These are phyloP conservation scores for Tylopilus plumbeoviolaceoides DNA, from an alignment of 768 basidiomycete species.

Conservation along the genomic window DNA sequence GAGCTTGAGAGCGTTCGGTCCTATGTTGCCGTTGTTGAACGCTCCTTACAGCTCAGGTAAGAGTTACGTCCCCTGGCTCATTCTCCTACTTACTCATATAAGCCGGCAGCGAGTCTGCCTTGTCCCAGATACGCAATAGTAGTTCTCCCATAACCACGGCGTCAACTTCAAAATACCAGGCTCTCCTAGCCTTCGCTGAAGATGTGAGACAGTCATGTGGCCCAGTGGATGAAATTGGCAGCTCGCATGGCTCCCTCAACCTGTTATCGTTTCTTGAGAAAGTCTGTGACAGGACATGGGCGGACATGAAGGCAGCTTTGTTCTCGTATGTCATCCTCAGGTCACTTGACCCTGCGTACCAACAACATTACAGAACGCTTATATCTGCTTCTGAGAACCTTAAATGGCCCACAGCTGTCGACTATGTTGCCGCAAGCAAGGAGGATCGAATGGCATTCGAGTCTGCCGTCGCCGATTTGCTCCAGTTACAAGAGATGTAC, in stretches of 20 bases:
- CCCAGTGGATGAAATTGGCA: conserved; percentile 41
- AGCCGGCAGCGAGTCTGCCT: conserved; percentile 50
- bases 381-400: conserved; percentile 64
- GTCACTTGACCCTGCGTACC: neutral
- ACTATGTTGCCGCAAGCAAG: conserved; percentile 50
- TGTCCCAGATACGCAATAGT: conserved; percentile 45
- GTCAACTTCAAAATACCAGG: conserved; percentile 54
- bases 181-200: conserved; percentile 57
- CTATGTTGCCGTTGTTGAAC: conserved; percentile 74
- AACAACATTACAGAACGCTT: conserved; percentile 47
- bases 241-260: conserved; percentile 49
- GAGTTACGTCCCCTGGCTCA: conserved; percentile 12
- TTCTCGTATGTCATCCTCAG: conserved; percentile 47
- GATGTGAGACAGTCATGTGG: conserved; percentile 44
- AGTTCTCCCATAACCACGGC: conserved; percentile 39
- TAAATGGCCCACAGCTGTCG: conserved; percentile 79
- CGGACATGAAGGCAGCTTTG: conserved; percentile 61
- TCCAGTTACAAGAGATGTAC: conserved; percentile 75
- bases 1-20: conserved; percentile 71
- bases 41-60: conserved; percentile 69
- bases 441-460: conserved; percentile 68
- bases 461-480: conserved; percentile 67
- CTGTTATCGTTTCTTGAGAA: conserved; percentile 58
- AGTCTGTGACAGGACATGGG: conserved; percentile 73
- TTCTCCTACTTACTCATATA: conserved; percentile 4